These are phyloP conservation scores for Russula emetica DNA, from an alignment of 768 basidiomycete species.

Conservation along the genomic window DNA sequence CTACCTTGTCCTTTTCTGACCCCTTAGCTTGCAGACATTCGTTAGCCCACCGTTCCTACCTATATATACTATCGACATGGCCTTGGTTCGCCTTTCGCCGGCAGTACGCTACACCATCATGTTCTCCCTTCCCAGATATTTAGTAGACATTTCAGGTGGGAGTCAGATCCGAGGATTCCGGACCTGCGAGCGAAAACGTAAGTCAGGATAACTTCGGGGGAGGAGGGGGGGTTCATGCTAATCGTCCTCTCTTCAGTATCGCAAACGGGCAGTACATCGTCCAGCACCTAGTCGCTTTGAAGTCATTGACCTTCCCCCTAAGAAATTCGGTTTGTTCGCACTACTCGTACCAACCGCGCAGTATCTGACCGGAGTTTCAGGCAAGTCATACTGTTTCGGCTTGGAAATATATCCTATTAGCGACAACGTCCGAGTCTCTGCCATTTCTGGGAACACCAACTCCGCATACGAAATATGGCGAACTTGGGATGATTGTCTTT, in stretches of 20 bases:
- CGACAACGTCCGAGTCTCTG: constrained; percentile 17
- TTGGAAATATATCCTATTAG: constrained; percentile 30
- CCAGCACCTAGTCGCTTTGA: constrained; percentile 19
- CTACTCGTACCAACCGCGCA: not conserved
- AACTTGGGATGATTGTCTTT: constrained; percentile 78
- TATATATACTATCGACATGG: not conserved
- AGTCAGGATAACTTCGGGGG: not conserved
- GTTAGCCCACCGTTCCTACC: too few relatives aligned
- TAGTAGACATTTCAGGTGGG: not conserved
- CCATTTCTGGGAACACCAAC: constrained; percentile 31
- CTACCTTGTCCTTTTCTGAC: not conserved
- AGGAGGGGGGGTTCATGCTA: too few relatives aligned
- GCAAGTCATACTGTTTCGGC: constrained; percentile 29
- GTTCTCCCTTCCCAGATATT: not conserved
- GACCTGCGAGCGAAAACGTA: constrained; percentile 16
- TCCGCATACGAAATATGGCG: constrained; percentile 72
- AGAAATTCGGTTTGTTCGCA: constrained; percentile 27
- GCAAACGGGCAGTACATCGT: constrained; percentile 24
- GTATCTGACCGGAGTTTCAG: constrained; percentile 19
- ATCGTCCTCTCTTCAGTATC: constrained; percentile 29
- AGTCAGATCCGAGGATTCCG: not conserved
- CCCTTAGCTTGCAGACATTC: not conserved
- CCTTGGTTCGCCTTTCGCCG: accelerated
- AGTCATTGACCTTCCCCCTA: constrained; percentile 19
- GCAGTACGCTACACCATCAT: constrained; percentile 24